Evolutionary conservation across 768 basidiomycete species (phyloP), one percentile per base, ranked within the genome.

Genomic region (Macrolepiota fuliginosa): DNA sequence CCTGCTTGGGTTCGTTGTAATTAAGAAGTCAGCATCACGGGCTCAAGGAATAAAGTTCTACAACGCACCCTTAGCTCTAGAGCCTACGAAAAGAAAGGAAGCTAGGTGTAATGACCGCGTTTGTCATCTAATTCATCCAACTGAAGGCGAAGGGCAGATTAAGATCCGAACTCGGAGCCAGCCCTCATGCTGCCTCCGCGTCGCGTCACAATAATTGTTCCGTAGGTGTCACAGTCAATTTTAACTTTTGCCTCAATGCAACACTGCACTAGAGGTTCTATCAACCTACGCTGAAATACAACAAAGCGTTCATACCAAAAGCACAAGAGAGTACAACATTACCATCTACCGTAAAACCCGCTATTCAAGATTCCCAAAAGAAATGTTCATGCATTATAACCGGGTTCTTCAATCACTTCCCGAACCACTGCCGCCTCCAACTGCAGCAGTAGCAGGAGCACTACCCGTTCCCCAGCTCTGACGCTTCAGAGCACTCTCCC

Each of bases 381-480:
- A 45, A 45, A 45, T 27, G 24, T 49, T 12, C 47, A 27, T 49
- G 47, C 9, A 49, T 27, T n/a, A n/a, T n/a, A n/a, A n/a, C n/a
- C 22, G 11, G n/a, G n/a, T 47, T 27, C 13, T 46, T 56, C 9
- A 57, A 12, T 57, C 56, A 32, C 52, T 53, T 17, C 59, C 42
- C 0, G 59, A 46, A 53, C 59, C 59, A 36, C 35, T 46, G 19
- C 40, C 10, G 19, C 15, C 42, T 19, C 17, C 47, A 37, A 39
- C 51, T 10, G 32, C 19, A 22, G 40, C 52, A 29, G 60, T 22
- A 5, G 11, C 24, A 22, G 59, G 42, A 11, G 58, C 19, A 17
- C 36, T 32, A 12, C 46, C 36, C 11, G 57, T 52, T 35, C 65
- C 65, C 65, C 63, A 62, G 54, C 63, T 66, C 54, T 62, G 65